Conservation (phyloP, 768 basidiomycete genomes). For the Leccinum olivaceopallidum region DNA sequence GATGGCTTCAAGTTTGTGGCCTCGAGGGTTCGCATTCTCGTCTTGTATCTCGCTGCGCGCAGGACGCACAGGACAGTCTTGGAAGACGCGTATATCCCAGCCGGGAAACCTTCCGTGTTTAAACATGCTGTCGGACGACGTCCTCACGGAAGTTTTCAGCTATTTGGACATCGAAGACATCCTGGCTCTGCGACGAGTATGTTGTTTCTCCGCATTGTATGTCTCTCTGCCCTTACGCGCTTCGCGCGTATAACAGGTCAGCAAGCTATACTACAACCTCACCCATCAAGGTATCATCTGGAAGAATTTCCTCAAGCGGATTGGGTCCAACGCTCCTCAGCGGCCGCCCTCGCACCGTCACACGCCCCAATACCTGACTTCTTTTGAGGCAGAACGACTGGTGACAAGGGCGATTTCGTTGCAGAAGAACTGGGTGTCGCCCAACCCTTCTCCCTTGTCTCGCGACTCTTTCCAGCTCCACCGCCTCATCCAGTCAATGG, state of each 20-base stretch:
- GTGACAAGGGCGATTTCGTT: constrained; percentile 60
- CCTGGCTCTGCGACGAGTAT: constrained; percentile 37
- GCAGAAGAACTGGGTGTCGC: constrained; percentile 57
- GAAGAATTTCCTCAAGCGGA: constrained; percentile 59
- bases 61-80: constrained; percentile 19
- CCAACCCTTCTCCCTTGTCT: constrained; percentile 35
- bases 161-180: constrained; percentile 41
- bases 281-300: constrained; percentile 70
- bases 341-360: constrained; percentile 59
- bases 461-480: constrained; percentile 29
- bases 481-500: constrained; percentile 51
- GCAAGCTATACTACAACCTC: constrained; percentile 57
- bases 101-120: constrained; percentile 28
- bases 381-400: constrained; percentile 51
- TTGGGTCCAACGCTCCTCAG: constrained; percentile 59
- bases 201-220: constrained; percentile 8
- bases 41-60: constrained; percentile 18
- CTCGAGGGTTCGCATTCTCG: constrained; percentile 20
- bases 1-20: constrained; percentile 29
- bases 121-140: constrained; percentile 37
- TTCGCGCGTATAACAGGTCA: constrained; percentile 42
- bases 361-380: constrained; percentile 32
- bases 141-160: constrained; percentile 39
- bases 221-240: background rate
- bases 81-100: constrained; percentile 27